Conservation (phyloP, 2,329 filamentous ascomycete species). For the Paecilomyces fulvus region DNA sequence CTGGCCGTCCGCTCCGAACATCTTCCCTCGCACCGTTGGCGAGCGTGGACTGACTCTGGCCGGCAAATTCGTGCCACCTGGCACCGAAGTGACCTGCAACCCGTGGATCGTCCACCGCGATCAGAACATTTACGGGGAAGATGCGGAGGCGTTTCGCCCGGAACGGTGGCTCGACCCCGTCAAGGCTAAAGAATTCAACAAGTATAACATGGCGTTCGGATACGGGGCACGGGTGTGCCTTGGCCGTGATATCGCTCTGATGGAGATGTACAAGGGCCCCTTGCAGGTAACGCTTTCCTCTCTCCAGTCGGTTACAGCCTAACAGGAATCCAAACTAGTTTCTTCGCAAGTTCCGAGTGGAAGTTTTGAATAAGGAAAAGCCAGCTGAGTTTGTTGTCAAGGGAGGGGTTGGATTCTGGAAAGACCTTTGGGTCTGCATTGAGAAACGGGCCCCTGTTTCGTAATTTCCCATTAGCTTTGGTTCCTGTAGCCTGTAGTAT, state of each 20-base stretch:
- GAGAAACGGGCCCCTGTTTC: conserved; percentile 1
- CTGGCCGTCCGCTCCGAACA: conserved; percentile 43
- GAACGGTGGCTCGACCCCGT: conserved; percentile 34
- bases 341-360: conserved; percentile 20
- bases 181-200: conserved; percentile 35
- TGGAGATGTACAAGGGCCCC: conserved; percentile 44
- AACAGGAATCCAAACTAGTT: conserved; percentile 13
- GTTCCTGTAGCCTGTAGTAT: not conserved
- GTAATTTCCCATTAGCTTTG: not conserved
- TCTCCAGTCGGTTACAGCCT: not conserved
- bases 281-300: conserved; percentile 17
- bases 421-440: conserved; percentile 9
- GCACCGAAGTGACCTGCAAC: conserved; percentile 40
- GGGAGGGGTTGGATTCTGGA: conserved; percentile 26
- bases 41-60: conserved; percentile 31
- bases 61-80: conserved; percentile 31
- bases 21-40: conserved; percentile 41
- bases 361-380: conserved; percentile 13
- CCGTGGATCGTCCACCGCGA: conserved; percentile 29
- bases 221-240: conserved; percentile 43
- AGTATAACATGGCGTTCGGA: conserved; percentile 44
- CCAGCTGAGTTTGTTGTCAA: conserved; percentile 22
- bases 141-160: conserved; percentile 33
- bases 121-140: conserved; percentile 30
- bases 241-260: conserved; percentile 43